These are phyloP conservation scores for Castanospermum australe DNA, from an alignment of 306 rosid genomes.

Conservation along the genomic window DNA sequence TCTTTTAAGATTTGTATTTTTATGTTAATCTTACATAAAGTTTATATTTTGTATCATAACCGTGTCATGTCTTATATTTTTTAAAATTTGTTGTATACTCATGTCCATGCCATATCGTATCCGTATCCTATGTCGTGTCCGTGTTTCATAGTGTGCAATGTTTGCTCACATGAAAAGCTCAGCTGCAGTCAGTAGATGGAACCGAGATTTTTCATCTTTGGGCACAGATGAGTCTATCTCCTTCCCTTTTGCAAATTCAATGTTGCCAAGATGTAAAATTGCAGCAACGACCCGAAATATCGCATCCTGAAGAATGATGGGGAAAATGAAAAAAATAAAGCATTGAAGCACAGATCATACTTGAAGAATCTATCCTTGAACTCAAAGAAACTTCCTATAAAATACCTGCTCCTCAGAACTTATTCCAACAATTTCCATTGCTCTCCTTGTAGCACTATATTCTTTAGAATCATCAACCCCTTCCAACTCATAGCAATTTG, in stretches of 20 bases:
- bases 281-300: conserved; percentile 88
- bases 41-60: too few species aligned
- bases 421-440: conserved; percentile 87
- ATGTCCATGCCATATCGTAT: too few species aligned
- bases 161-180: conserved; percentile 74
- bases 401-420: conserved; percentile 71
- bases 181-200: conserved; percentile 73
- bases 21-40: too few species aligned
- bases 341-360: conserved; percentile 20
- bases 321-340: not conserved
- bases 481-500: conserved; percentile 73
- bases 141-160: conserved; percentile 16
- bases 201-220: conserved; percentile 75
- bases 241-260: conserved; percentile 78
- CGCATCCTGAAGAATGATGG: conserved; percentile 54
- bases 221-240: conserved; percentile 80
- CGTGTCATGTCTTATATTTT: too few species aligned
- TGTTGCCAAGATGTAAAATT: conserved; percentile 79
- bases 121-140: too few species aligned
- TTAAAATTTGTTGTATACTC: too few species aligned
- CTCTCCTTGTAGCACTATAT: conserved; percentile 63
- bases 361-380: conserved; percentile 14
- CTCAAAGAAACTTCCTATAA: conserved; percentile 4
- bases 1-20: too few species aligned
- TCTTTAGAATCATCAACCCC: conserved; percentile 74